Conservation (phyloP, 306 rosid genomes). For the Inga leiocalycina region DNA sequence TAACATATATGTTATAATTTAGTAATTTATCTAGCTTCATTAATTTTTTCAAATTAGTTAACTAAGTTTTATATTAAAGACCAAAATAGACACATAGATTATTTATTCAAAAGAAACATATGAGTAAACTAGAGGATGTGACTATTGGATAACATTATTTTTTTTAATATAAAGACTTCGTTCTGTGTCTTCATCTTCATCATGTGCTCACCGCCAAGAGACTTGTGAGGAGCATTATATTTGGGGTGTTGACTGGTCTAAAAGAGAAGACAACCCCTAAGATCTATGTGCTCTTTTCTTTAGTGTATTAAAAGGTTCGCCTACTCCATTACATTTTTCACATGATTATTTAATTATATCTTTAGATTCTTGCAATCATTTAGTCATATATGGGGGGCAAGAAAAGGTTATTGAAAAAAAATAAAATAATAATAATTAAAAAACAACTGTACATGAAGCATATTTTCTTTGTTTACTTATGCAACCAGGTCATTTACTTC, state of each 20-base stretch:
- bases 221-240: conserved; percentile 25
- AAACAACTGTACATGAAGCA: background rate
- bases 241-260: background rate
- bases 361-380: background rate
- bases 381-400: too few species aligned
- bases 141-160: background rate
- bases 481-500: background rate
- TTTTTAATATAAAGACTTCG: background rate
- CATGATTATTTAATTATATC: background rate
- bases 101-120: background rate
- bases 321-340: background rate
- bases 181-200: conserved; percentile 11
- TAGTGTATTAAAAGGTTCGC: background rate
- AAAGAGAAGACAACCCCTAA: background rate
- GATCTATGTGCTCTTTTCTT: conserved; percentile 8
- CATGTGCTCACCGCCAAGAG: background rate
- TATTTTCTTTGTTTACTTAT: background rate
- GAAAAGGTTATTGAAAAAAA: too few species aligned
- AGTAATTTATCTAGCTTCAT: too few species aligned
- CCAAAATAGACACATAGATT: background rate
- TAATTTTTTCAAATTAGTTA: too few species aligned
- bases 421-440: too few species aligned
- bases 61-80: too few species aligned
- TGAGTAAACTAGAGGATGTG: background rate
- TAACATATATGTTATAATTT: too few species aligned